Percentiles rank a stretch among this genome's conserved stretches.
Evolutionary conservation across 768 basidiomycete genomes (phyloP).

Genomic region (Trametes sanguinea): DNA sequence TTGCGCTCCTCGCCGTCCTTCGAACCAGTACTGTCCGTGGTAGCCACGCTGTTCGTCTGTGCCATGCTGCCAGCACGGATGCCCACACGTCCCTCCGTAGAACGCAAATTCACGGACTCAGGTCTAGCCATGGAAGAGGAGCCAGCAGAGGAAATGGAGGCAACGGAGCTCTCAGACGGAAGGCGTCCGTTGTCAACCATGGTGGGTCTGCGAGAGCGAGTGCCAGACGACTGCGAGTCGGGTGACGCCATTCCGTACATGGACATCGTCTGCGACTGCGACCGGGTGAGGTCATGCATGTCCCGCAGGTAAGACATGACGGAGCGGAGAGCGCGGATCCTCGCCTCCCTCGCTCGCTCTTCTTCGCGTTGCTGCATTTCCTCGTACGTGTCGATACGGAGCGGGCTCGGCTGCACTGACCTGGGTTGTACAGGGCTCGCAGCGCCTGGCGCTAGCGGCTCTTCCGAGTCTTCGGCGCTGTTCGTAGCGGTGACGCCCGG

Average conservation of each 20-base stretch:
- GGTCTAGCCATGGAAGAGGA: conserved; percentile 35
- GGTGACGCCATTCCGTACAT: conserved; percentile 58
- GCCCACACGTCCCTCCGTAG: conserved; percentile 61
- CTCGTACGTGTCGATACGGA: conserved; percentile 44
- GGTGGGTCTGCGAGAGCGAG: conserved; percentile 68
- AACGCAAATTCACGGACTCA: conserved; percentile 61
- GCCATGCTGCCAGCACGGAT: conserved; percentile 61
- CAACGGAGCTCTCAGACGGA: conserved; percentile 46
- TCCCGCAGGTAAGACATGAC: conserved; percentile 97
- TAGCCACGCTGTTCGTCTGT: conserved; percentile 72
- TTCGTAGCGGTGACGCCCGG: conserved; percentile 49
- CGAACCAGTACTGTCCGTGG: conserved; percentile 74
- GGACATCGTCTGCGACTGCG: conserved; percentile 56
- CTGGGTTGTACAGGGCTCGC: conserved; percentile 29
- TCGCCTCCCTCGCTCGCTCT: conserved; percentile 68
- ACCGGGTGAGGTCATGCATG: conserved; percentile 85
- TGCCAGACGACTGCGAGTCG: conserved; percentile 34
- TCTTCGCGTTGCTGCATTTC: conserved; percentile 64
- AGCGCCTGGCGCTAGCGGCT: conserved; percentile 15
- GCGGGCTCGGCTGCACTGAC: conserved; percentile 42
- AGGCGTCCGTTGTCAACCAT: conserved; percentile 59
- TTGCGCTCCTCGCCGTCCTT: conserved; percentile 67
- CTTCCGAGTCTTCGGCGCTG: conserved; percentile 37
- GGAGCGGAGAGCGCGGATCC: conserved; percentile 80
- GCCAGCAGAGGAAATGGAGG: conserved; percentile 42